Base-by-base conservation (phyloP, 208 protist species). In the Lotmaria passim region DNA sequence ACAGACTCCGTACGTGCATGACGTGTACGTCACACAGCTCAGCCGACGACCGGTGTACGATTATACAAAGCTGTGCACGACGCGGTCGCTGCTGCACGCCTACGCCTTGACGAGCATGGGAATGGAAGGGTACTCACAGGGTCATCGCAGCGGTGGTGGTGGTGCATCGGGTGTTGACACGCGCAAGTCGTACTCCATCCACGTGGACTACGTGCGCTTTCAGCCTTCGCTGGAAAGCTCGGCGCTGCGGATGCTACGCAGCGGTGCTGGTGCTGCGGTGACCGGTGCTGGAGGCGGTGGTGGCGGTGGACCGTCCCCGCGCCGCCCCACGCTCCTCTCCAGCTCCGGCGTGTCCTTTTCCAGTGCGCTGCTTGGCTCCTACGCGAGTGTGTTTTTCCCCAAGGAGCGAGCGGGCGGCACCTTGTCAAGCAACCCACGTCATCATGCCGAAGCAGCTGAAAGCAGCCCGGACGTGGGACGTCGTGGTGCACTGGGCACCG, bases 171-270 rank as follows among this genome's bases (percentile, higher is more conserved):
- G 43, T 12, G 51, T 38, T 3, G 74, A 76, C 30, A 31, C 56
- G 41, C 68, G 71, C 23, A 72, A 71, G 28, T 86, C 85, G 7
- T 90, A 85, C 72, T 75, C 86, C 24, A 75, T 94, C 39, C 84
- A 94, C 67, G 75, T 94, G 47, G 84, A 91, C 62, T 94, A 91
- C 68, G 63, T 94, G 7, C 89, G 89, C 43, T 85, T 94, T 58
- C 75, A 83, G 31, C 85, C 89, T 0, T 63, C 69, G 24, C 41
- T 73, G 11, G 36, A 68, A 46, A 50, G 12, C 38, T 19, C 33
- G 1, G 50, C 43, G 11, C 7, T 48, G n/a, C 33, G 33, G n/a
- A 28, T 33, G 28, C 21, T 72, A 11, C 58, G 33, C 34, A 58
- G 10, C 2, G 68, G 21, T 23, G 11, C 50, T 7, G n/a, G 14